A percentile compares a stretch with the other conserved stretches of the same genome.
Conservation (phyloP, 352 stramenopile genomes). For the Globisporangium camurandrum region DNA sequence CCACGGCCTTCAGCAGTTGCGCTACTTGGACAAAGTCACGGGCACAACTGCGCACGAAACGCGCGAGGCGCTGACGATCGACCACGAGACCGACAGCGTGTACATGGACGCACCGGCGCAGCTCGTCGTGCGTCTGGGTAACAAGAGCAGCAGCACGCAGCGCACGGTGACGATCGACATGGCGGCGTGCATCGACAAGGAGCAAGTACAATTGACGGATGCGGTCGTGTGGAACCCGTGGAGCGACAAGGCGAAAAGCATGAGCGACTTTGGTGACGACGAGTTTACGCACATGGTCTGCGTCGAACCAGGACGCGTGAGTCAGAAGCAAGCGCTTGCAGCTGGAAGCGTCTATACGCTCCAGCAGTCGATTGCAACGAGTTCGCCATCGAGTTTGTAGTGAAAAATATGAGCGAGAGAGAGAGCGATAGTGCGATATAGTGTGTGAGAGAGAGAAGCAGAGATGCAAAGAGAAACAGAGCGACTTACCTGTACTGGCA, state of each 20-base stretch:
- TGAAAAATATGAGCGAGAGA: too few relatives aligned
- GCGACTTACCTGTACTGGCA: too few relatives aligned
- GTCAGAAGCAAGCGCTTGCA: constrained; percentile 53
- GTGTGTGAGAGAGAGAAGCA: too few relatives aligned
- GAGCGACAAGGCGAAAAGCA: constrained; percentile 88
- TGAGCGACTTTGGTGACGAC: constrained; percentile 96
- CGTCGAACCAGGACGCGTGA: constrained; percentile 90
- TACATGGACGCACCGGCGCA: constrained; percentile 65
- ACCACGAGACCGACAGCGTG: too few relatives aligned
- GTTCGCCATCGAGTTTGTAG: too few relatives aligned
- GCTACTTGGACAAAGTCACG: constrained; percentile 88
- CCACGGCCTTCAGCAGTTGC: constrained; percentile 79
- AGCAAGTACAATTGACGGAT: constrained; percentile 39
- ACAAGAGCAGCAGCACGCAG: constrained; percentile 32
- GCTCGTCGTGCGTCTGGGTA: constrained; percentile 62
- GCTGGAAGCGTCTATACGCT: too few relatives aligned
- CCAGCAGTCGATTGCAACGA: too few relatives aligned
- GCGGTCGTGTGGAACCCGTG: constrained; percentile 94
- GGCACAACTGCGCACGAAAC: too few relatives aligned
- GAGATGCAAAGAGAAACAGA: too few relatives aligned
- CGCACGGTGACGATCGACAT: constrained; percentile 76
- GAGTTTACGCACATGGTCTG: too few relatives aligned
- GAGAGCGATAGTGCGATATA: too few relatives aligned
- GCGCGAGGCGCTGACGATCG: too few relatives aligned
- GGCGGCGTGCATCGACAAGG: constrained; percentile 41